Evolutionary conservation across 1,284 basidiomycete species (phyloP), one percentile per base, ranked within the genome.

Genomic region (Hymenochaete sp.): DNA sequence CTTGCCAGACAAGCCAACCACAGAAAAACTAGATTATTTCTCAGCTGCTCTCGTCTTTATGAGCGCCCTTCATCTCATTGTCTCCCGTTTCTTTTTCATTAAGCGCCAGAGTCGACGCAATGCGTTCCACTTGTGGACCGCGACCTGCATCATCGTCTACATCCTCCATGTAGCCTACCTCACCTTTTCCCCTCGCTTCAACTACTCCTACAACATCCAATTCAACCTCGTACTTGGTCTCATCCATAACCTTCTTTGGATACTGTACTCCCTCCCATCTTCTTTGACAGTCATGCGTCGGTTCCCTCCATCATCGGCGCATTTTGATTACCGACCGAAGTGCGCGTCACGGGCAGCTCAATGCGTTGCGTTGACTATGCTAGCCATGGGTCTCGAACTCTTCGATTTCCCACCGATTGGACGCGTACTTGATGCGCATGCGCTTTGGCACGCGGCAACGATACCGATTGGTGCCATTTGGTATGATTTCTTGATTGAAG

Each of bases 1-100:
- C 22, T 21, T 7, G 27, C 2, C 53, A 92, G 95, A 98, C 65
- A 72, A 79, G 14, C 77, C 82, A 2, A 62, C 67, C 33, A 98
- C 95, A 1, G 96, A 99, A 63, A 87, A 83, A 53, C 56, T 93
- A 55, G 95, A 98, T 61, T 98, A 98, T 63, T 97, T 98, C 61
- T 90, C 88, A 4, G 96, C 96, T 2, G 93, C 85, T 0, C 66
- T 87, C 19, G 82, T 80, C 3, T 90, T 93, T 49, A 60, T 88
- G 22, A 82, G 75, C 52, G 81, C 82, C 4, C 66, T 93, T 2
- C 86, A 87, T 57, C 79, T 77, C 63, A 75, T 83, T 22, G 69
- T 77, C 50, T 64, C 91, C 38, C 84, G 91, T n/a, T 62, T 86
- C 14, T 84, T 85, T 59, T 82, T 85, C 52, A 66, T 96, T 38